Conservation (phyloP, 495 filamentous ascomycete species). For the Tetracladium marchalianum region DNA sequence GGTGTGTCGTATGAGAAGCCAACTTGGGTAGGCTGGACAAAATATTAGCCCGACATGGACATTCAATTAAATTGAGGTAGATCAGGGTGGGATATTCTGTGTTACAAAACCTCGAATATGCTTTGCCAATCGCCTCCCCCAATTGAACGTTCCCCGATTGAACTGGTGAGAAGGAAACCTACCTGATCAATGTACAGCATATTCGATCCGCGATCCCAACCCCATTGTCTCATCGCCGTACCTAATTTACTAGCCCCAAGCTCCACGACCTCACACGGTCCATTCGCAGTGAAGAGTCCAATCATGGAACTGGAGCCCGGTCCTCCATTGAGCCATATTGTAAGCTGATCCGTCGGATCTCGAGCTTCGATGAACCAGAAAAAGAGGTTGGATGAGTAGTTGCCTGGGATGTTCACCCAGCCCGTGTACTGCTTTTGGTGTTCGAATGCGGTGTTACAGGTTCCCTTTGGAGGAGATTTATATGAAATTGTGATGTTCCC, state of each 20-base stretch:
- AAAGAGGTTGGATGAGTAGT: conserved; percentile 64
- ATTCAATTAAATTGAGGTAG: conserved; percentile 17
- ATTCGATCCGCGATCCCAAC: conserved; percentile 66
- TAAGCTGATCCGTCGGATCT: conserved; percentile 47
- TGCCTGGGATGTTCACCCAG: conserved; percentile 35
- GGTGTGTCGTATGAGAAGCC: conserved; percentile 47
- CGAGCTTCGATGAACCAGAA: conserved; percentile 70
- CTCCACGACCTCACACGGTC: conserved; percentile 34
- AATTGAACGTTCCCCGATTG: neutral
- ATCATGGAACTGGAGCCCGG: conserved; percentile 56
- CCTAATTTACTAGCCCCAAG: conserved; percentile 40
- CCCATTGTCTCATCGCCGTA: conserved; percentile 34
- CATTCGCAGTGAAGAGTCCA: conserved; percentile 55
- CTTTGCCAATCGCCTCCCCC: conserved; percentile 24
- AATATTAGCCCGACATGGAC: conserved; percentile 1
- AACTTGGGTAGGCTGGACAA: conserved; percentile 40
- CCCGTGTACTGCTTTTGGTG: conserved; percentile 44
- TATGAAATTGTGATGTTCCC: conserved; percentile 50
- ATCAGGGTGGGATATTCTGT: conserved; percentile 11
- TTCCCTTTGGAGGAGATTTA: conserved; percentile 42
- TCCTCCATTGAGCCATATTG: conserved; percentile 63
- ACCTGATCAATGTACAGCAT: conserved; percentile 65
- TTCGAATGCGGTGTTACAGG: conserved; percentile 44
- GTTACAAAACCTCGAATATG: conserved; percentile 3
- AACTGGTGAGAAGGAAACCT: neutral